phyloP scores from a whole-genome alignment of 2,329 filamentous ascomycete species.

The Fusarium tuaranense region DNA sequence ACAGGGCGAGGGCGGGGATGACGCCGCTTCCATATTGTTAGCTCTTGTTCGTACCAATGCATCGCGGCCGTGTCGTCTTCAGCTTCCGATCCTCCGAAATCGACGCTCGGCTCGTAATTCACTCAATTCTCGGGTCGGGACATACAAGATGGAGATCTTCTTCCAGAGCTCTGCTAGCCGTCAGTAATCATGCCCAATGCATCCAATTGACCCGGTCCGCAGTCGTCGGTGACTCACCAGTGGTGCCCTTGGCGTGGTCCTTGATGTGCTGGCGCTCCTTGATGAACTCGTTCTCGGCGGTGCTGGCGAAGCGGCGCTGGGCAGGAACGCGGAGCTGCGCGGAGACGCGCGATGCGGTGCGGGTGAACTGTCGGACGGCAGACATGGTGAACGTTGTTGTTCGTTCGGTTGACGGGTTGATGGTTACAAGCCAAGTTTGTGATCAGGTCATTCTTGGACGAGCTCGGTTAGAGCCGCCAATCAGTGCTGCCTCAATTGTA shows the following conservation, averaged over 20 bases:
- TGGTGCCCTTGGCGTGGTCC: constrained; percentile 86
- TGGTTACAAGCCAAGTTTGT: constrained; percentile 43
- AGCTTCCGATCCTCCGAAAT: constrained; percentile 30
- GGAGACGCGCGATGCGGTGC: constrained; percentile 71
- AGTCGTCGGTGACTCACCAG: constrained; percentile 70
- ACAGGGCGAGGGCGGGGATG: constrained; percentile 78
- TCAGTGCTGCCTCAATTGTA: constrained; percentile 48
- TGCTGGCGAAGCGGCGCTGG: constrained; percentile 80
- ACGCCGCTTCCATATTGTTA: constrained; percentile 70
- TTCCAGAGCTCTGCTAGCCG: constrained; percentile 82
- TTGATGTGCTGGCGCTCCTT: constrained; percentile 91
- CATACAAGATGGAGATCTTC: constrained; percentile 97
- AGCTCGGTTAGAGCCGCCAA: constrained; percentile 51
- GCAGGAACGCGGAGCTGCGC: constrained; percentile 69
- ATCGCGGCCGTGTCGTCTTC: constrained; percentile 16
- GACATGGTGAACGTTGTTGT: constrained; percentile 66
- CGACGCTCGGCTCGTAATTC: constrained; percentile 40
- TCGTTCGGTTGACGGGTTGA: constrained; percentile 39
- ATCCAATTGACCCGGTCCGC: constrained; percentile 35
- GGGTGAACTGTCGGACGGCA: constrained; percentile 70
- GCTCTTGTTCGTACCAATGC: constrained; percentile 22
- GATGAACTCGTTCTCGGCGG: constrained; percentile 92
- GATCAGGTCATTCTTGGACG: constrained; percentile 49
- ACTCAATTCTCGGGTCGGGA: constrained; percentile 45
- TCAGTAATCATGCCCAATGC: constrained; percentile 47